Evolutionary conservation across 176 grass and related monocot species (phyloP).

Genomic region (Pontederia paniculata): DNA sequence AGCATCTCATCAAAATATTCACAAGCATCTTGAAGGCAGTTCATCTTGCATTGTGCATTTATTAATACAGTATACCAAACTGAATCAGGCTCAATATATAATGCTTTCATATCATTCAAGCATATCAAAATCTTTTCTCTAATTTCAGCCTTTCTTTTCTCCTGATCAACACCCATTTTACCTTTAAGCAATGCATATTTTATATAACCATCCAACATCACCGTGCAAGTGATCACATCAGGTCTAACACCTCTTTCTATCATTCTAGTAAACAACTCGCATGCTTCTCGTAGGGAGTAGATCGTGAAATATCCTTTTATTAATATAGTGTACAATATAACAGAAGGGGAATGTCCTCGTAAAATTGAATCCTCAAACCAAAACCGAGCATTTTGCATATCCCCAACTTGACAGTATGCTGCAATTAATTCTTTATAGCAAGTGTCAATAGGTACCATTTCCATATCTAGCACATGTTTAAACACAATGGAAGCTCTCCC

Average conservation of each 20-base stretch:
- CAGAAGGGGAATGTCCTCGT: slow-evolving; percentile 38
- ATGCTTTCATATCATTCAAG: slow-evolving; percentile 31
- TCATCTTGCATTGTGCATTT: slow-evolving; percentile 57
- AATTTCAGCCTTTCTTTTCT: slow-evolving; percentile 28
- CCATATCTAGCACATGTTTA: slow-evolving; percentile 44
- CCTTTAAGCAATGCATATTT: slow-evolving; percentile 14
- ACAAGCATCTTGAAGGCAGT: slow-evolving; percentile 40
- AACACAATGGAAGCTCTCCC: slow-evolving; percentile 43
- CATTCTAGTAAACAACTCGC: slow-evolving; percentile 47
- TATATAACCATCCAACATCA: slow-evolving; percentile 29
- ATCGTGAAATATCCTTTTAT: slow-evolving; percentile 65
- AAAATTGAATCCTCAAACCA: slow-evolving; percentile 53
- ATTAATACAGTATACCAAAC: slow-evolving; percentile 77
- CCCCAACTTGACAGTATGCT: slow-evolving; percentile 37
- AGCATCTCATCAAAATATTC: slow-evolving; percentile 60
- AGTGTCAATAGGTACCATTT: slow-evolving; percentile 43
- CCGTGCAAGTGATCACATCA: slow-evolving; percentile 45
- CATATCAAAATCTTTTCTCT: slow-evolving; percentile 25
- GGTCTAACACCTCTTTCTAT: slow-evolving; percentile 37
- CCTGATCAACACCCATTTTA: slow-evolving; percentile 30
- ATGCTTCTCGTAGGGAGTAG: slow-evolving; percentile 35
- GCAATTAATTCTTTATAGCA: slow-evolving; percentile 59
- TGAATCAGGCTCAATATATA: slow-evolving; percentile 43
- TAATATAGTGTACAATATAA: slow-evolving; percentile 46
- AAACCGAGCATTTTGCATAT: slow-evolving; percentile 36